These are phyloP conservation scores for Cubamyces lactineus DNA, from an alignment of 768 basidiomycete species.

Conservation along the genomic window DNA sequence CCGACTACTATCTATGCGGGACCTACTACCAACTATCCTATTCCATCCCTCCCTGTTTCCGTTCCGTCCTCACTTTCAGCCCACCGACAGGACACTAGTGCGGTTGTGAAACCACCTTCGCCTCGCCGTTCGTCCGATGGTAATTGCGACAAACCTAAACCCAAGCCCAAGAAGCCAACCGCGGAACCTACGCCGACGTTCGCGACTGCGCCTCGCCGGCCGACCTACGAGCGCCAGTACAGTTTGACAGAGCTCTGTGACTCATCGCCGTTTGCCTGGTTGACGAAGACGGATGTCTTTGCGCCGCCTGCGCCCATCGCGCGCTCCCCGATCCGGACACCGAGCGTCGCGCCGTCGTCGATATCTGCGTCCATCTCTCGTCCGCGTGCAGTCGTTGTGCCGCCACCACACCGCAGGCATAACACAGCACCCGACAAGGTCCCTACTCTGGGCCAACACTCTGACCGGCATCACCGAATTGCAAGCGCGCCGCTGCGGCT, in stretches of 20 bases:
- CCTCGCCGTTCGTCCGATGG: not conserved
- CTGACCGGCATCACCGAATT: constrained; percentile 15
- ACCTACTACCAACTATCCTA: not conserved
- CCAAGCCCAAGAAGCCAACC: not conserved
- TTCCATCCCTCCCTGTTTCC: not conserved
- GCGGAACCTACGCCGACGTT: constrained; percentile 9
- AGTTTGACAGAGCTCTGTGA: constrained; percentile 33
- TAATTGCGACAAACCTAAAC: not conserved
- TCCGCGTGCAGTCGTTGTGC: not conserved
- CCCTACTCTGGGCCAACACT: not conserved
- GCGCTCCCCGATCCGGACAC: constrained; percentile 7
- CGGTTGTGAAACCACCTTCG: not conserved
- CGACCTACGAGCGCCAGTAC: constrained; percentile 12
- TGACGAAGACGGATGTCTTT: constrained; percentile 20
- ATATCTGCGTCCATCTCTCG: not conserved
- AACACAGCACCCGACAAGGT: not conserved
- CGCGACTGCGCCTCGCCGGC: constrained; percentile 7
- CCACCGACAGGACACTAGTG: not conserved
- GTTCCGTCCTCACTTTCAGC: not conserved
- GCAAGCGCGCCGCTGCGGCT: constrained; percentile 14
- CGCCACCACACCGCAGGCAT: constrained; percentile 7
- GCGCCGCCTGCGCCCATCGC: constrained; percentile 16
- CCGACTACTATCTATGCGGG: constrained; percentile 8
- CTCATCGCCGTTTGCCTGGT: constrained; percentile 26
- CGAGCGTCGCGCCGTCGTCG: not conserved